Base-by-base conservation (phyloP, 345 rosid genomes). In the Bretschneidera sinensis region DNA sequence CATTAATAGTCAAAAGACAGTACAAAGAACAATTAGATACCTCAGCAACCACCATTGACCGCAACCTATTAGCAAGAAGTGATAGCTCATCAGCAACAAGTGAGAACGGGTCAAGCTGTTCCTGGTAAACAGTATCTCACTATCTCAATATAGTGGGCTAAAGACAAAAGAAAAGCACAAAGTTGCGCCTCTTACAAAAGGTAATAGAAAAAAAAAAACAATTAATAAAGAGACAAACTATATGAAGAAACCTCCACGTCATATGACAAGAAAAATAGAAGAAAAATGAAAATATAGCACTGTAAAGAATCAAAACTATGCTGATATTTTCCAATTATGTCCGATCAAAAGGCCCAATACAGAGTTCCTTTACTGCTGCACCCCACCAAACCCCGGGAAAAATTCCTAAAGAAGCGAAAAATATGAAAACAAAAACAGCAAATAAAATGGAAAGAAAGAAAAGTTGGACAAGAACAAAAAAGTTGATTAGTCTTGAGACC, bases 11-110 rank as follows among this genome's bases (percentile, higher is more conserved):
- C 24, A 65, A 56, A 31, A 28, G 24, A 58, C 45, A 50, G 34
- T 16, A 47, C 1, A 50, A 56, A 70, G 54, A 51, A 33, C 53
- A 24, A 51, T 19, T 39, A 55, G 48, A 61, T 75, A 90, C 97
- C 87, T 90, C 95, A 48, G 99, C 85, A 65, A 85, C 80, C 47
- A 88, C 97, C 99, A 94, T 94, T 31, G 76, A 64, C 24, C 91
- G 87, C 78, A 94, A 72, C 69, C 82, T 88, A 70, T 82, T 69
- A 48, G 85, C 92, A 48, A 94, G 71, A 60, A 82, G 71, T n/a
- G 91, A 85, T 50, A 94, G 79, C 74, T 94, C 99, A 81, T 90
- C 96, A 0, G 97, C 95, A 62, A 94, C 99, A 55, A 94, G 96
- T 57, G 96, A 86, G 76, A 91, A 94, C 6, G 99, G 97, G 60